Conservation (phyloP, 164 flowering plant species). For the Amborella trichopoda region DNA sequence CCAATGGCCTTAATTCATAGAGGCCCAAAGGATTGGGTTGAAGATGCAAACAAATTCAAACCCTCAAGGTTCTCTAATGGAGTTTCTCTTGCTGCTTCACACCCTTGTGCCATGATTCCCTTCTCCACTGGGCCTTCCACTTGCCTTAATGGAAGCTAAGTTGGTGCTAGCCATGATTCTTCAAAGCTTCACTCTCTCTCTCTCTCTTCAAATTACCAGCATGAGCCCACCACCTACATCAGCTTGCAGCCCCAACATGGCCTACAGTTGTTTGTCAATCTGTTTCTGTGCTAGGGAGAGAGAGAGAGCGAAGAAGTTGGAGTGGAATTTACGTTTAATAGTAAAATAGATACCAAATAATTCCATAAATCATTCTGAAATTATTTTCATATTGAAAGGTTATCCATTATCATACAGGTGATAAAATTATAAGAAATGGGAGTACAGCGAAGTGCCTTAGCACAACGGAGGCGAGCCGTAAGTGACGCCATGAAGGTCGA, state of each 20-base stretch:
- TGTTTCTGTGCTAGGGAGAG: no score
- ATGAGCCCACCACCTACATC: constrained; percentile 15
- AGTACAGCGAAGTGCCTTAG: no score
- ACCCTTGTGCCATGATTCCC: constrained; percentile 24
- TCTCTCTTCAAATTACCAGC: constrained; percentile 21
- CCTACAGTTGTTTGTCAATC: no score
- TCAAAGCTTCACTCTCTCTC: constrained; percentile 16
- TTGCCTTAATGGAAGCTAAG: constrained; percentile 27
- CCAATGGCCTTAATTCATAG: constrained; percentile 15
- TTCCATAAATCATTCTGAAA: no score
- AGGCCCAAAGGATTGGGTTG: constrained; percentile 22
- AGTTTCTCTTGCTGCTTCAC: constrained; percentile 20
- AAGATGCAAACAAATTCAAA: constrained; percentile 30
- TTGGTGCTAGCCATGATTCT: constrained; percentile 19
- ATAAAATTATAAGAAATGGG: no score
- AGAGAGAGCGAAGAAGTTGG: no score
- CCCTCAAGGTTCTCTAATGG: constrained; percentile 27
- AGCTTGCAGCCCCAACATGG: constrained; percentile 23
- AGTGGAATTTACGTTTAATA: no score
- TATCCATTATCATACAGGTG: no score
- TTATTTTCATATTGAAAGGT: no score
- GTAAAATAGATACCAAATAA: no score
- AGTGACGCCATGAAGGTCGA: no score
- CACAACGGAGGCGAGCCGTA: no score
- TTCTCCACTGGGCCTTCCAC: constrained; percentile 20